Evolutionary conservation across 495 filamentous ascomycete species (phyloP).

Genomic region (Penicillium taxi): DNA sequence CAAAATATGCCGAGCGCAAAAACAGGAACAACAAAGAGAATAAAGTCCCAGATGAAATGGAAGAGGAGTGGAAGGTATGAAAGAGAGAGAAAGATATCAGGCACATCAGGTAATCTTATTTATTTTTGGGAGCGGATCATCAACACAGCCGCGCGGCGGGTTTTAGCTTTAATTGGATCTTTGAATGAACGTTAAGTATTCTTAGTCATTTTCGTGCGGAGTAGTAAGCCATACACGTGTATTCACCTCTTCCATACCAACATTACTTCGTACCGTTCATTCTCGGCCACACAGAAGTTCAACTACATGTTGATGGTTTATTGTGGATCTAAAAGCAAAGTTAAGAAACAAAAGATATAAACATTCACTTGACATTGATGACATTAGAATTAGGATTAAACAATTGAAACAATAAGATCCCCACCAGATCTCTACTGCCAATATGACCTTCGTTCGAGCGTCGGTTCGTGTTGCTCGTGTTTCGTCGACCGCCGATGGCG

Average conservation of each 20-base stretch:
- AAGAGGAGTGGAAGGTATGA: background rate
- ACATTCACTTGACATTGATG: constrained; percentile 10
- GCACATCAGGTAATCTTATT: constrained; percentile 15
- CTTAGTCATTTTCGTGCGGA: no score
- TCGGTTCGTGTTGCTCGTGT: constrained; percentile 10
- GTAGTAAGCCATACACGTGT: no score
- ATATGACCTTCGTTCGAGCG: no score
- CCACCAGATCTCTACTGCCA: no score
- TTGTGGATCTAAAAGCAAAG: no score
- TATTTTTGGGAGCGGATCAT: constrained; percentile 26
- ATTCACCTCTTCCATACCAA: no score
- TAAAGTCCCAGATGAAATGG: background rate
- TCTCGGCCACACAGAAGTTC: no score
- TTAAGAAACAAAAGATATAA: no score
- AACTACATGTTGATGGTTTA: no score
- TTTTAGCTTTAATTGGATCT: constrained; percentile 1
- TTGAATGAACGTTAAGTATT: no score
- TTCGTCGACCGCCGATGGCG: constrained; percentile 9
- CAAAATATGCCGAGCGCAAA: background rate
- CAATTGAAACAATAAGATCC: constrained; percentile 10
- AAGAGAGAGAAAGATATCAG: constrained; percentile 6
- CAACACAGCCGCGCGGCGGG: constrained; percentile 23
- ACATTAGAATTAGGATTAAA: constrained; percentile 15
- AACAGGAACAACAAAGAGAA: background rate
- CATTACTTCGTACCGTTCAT: no score